Evolutionary conservation across 495 filamentous ascomycete species (phyloP), one percentile per base, ranked within the genome.

Genomic region (Podospora fimiseda): DNA sequence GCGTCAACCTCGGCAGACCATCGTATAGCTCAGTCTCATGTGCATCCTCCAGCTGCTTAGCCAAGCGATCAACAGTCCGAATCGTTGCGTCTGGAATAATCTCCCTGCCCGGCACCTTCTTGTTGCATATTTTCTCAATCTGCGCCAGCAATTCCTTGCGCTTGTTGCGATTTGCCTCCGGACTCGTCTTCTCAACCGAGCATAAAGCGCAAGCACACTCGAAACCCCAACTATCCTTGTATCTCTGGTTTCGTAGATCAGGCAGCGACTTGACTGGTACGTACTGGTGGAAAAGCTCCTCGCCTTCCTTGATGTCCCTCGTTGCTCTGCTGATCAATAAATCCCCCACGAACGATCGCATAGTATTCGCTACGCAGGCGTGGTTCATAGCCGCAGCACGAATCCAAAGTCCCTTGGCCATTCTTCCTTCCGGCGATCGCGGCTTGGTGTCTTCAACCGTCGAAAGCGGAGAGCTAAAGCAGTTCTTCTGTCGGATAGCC

Each of bases 311-410:
- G n/a, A 84, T 70, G 48, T 75, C 59, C 8, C 61, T 45, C 9
- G 69, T 68, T 0, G 81, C 80, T 16, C 77, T 73, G 38, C 79
- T 56, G 43, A 82, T 65, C 60, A 79, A 70, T 64, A 84, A 70
- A 52, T 83, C 80, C n/a, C 80, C 78, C 30, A 82, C 69, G 58
- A 82, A 83, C 7, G 73, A 67, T 9, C 79, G 75, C 9, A 64
- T 65, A 8, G 66, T 66, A 53, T 80, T 83, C 20, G 69, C 67
- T 41, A 76, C 46, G 62, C 81, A 85, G 50, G 67, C 71, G 57
- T 85, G 81, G 61, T 84, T 84, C 52, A 79, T 70, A 59, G 71
- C 74, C 1, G 75, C 74, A 3, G 79, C 74, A 39, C 69, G 56
- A 4, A 64, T 55, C 82, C 82, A 85, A 16, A 85, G 43, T 0